Evolutionary conservation across 495 filamentous ascomycete species (phyloP), one percentile per base, ranked within the genome.

Genomic region (Penicillium lividum): DNA sequence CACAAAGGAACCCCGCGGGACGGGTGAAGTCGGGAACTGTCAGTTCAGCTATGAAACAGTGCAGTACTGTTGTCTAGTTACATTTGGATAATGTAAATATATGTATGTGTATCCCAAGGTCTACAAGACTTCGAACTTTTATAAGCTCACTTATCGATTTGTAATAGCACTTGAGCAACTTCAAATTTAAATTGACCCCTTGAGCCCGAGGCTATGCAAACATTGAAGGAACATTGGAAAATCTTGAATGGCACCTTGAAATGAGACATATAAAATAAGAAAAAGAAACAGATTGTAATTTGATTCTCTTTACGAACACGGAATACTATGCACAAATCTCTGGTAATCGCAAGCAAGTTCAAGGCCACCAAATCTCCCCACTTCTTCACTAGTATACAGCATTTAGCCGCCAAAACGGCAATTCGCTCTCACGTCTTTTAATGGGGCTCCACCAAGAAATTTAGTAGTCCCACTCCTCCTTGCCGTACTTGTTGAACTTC

Each of bases 401-500:
- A 91, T 90, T 72, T 76, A 80, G 63, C 83, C 89, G 75, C 78
- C n/a, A 87, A 77, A 78, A 50, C 51, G 55, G 57, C 64, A 31
- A 30, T 48, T 58, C 48, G 55, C 65, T 55, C 44, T 56, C 38
- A 40, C 27, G 31, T 50, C 57, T 44, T 57, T 63, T 70, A 58
- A 48, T 58, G 47, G 49, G 29, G 59, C 51, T 60, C 59, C 30
- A 56, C 18, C 50, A 46, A 52, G 48, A 54, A 51, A 46, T 68
- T 63, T 72, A 80, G 66, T 75, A 78, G 66, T 80, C 77, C 66
- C 73, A 80, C 68, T 80, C 77, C 68, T 97, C 94, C 85, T 97
- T 98, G 75, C 93, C 94, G 83, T 87, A 97, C 84, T 98, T 98
- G 86, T 98, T 98, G 83, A 86, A 98, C 73, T 86, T 86, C 64